Conservation (phyloP, 73 alveolate species). For the Halteria grandinella region DNA sequence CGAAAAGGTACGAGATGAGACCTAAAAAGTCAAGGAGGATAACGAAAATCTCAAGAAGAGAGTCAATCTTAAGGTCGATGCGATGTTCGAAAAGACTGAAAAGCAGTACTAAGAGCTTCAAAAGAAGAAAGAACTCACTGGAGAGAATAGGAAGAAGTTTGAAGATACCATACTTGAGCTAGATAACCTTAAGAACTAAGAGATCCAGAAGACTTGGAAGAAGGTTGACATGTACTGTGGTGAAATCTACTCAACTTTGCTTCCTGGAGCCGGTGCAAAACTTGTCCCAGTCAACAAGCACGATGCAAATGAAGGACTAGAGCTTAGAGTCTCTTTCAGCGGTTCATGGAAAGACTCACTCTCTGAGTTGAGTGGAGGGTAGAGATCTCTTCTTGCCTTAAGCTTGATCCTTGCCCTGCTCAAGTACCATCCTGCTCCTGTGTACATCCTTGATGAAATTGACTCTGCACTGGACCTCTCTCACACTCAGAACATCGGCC, state of each 20-base stretch:
- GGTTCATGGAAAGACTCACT: constrained; percentile 89
- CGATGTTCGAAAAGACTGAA: constrained; percentile 91
- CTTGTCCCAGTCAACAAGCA: constrained; percentile 78
- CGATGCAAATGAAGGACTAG: constrained; percentile 91
- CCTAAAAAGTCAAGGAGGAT: constrained; percentile 69
- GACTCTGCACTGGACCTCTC: constrained; percentile 99
- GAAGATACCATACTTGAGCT: constrained; percentile 86
- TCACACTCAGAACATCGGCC: constrained; percentile 97
- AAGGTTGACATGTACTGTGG: constrained; percentile 84
- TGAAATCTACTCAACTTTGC: constrained; percentile 82
- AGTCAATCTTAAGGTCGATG: constrained; percentile 91
- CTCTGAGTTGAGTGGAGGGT: constrained; percentile 94
- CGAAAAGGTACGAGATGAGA: constrained; percentile 61
- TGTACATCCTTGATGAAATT: constrained; percentile 98
- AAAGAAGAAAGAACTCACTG: constrained; percentile 76
- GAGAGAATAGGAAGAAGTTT: constrained; percentile 79
- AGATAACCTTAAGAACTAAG: constrained; percentile 77
- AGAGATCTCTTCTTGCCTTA: constrained; percentile 95
- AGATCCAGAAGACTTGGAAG: constrained; percentile 77
- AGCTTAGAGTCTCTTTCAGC: constrained; percentile 93
- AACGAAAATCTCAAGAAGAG: constrained; percentile 77
- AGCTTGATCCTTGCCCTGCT: constrained; percentile 90
- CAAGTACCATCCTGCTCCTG: constrained; percentile 95
- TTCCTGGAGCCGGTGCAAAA: constrained; percentile 93
- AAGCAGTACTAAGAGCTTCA: constrained; percentile 78